Evolutionary conservation across 1,139 yeast genomes (phyloP).

Genomic region (Suhomyces taliae): DNA sequence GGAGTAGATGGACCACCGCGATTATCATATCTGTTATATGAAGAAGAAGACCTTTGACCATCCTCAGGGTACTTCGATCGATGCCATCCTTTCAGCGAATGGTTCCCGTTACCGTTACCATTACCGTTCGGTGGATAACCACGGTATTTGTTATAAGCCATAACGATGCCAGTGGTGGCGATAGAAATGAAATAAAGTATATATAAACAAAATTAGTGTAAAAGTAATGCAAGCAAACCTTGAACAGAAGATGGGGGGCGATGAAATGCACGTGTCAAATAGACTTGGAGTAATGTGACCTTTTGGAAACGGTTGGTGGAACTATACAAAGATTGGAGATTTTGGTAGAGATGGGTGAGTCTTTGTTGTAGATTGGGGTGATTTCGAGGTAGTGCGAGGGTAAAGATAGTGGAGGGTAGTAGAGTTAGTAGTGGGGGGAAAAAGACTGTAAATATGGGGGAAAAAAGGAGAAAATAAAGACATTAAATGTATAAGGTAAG

Average conservation of each 20-base stretch:
- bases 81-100: constrained; percentile 4
- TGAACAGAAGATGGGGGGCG: too few relatives aligned
- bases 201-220: too few relatives aligned
- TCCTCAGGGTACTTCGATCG: constrained; percentile 4
- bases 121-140: not conserved
- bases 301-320: too few relatives aligned
- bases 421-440: not conserved
- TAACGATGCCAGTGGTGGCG: not conserved
- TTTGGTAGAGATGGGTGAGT: too few relatives aligned
- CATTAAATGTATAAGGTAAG: not conserved
- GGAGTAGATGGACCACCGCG: too few relatives aligned
- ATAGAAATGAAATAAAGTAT: not conserved
- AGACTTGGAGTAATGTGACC: too few relatives aligned
- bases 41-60: not conserved
- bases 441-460: not conserved
- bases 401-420: not conserved
- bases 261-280: too few relatives aligned
- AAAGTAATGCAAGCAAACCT: too few relatives aligned
- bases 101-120: not conserved
- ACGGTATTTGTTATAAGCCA: constrained; percentile 7
- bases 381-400: constrained; percentile 8
- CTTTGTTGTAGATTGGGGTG: constrained; percentile 1
- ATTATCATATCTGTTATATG: not conserved
- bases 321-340: too few relatives aligned
- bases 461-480: not conserved